Conservation (phyloP, 257 asterid species). For the Knoxia roxburghii region DNA sequence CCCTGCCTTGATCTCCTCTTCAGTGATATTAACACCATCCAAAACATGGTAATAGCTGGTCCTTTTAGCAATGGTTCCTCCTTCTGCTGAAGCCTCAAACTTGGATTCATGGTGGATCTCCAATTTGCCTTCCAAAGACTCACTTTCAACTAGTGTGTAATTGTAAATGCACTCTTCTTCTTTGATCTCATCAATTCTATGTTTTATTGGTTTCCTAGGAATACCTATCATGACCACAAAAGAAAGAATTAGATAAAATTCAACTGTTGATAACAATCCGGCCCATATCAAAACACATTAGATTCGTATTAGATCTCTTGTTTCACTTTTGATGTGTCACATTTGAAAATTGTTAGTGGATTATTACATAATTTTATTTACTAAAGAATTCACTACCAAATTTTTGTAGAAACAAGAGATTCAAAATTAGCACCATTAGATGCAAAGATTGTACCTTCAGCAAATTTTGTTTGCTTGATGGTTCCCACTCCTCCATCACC, state of each 20-base stretch:
- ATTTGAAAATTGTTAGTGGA: too few relatives aligned
- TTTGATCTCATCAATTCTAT: conserved; percentile 21
- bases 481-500: conserved; percentile 50
- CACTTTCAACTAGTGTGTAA: conserved; percentile 22
- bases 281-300: too few relatives aligned
- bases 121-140: conserved; percentile 12
- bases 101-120: conserved; percentile 23
- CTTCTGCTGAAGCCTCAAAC: conserved; percentile 19
- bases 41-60: conserved; percentile 10
- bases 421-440: too few relatives aligned
- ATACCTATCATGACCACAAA: neutral
- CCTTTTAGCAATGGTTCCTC: conserved; percentile 17
- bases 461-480: conserved; percentile 38
- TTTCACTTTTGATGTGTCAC: too few relatives aligned
- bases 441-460: conserved; percentile 28
- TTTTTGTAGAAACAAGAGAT: too few relatives aligned
- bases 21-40: conserved; percentile 14
- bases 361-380: too few relatives aligned
- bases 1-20: conserved; percentile 20
- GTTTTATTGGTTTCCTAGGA: conserved; percentile 15
- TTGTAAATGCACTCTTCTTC: conserved; percentile 7
- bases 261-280: too few relatives aligned
- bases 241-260: too few relatives aligned
- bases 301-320: too few relatives aligned
- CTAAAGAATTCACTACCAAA: too few relatives aligned